These are phyloP conservation scores for Stephania japonica DNA, from an alignment of 164 flowering plant species.

Conservation along the genomic window DNA sequence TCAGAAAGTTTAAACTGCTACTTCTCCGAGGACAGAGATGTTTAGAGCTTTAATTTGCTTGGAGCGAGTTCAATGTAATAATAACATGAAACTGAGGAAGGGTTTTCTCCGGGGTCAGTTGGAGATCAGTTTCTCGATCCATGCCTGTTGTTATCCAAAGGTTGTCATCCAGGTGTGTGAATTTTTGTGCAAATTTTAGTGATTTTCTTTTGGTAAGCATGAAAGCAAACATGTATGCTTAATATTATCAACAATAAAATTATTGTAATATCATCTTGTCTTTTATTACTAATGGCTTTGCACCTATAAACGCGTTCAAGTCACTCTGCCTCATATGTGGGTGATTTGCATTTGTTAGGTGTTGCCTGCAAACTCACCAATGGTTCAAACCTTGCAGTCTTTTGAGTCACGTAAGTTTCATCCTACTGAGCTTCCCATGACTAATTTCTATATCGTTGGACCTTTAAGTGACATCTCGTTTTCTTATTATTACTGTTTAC, in stretches of 20 bases:
- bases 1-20: slow-evolving; percentile 20
- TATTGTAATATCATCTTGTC: background rate
- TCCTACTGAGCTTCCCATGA: background rate
- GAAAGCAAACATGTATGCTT: background rate
- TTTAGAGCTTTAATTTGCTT: background rate
- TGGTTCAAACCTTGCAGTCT: background rate
- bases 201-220: background rate
- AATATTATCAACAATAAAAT: background rate
- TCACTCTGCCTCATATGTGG: slow-evolving; percentile 3
- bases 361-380: slow-evolving; percentile 1
- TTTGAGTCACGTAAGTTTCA: background rate
- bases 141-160: background rate
- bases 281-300: background rate
- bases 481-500: background rate
- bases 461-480: background rate
- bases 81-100: background rate
- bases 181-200: background rate
- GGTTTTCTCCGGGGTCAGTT: background rate
- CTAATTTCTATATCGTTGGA: background rate
- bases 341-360: background rate
- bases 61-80: background rate
- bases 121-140: slow-evolving; percentile 8
- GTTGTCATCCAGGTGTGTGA: slow-evolving; percentile 4
- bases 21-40: slow-evolving; percentile 14
- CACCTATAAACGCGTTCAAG: background rate